Base-by-base conservation (phyloP, 371 early-diverging fungal genomes). In the Circinella minor region DNA sequence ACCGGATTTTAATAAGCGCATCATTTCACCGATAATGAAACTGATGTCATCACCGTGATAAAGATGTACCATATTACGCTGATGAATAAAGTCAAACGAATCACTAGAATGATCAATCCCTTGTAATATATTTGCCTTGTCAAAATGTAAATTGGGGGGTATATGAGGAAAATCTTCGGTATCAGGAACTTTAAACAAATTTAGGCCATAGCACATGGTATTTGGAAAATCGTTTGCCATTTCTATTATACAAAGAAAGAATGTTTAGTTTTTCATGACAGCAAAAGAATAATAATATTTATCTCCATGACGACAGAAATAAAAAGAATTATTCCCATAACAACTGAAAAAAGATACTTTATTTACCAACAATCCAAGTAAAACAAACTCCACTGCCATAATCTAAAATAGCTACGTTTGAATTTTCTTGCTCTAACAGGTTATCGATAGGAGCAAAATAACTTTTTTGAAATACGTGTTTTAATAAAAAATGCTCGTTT, bases 11-110 rank as follows among this genome's bases (percentile, higher is more conserved):
- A 73, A 65, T 14, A 80, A 51, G 37, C 82, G 74, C 34, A 70
- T 61, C 10, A 79, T 11, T 62, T 77, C 77, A 4, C 62, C 38
- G 57, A 79, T 39, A 36, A 79, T 57, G 36, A 51, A 71, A n/a
- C 59, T 15, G 2, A 79, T 43, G 46, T 76, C 76, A 37, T 77
- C 75, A 6, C 38, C 46, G 5, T 65, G 66, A 59, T 79, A 80
- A 14, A 69, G 63, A 20, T 48, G 34, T 17, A 69, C 70, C 79
- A 80, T 76, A 38, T 69, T 46, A 20, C 83, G 74, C 38, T 83
- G 83, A 60, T 80, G 78, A 11, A 76, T 67, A 72, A 61, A 81
- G 46, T 80, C 78, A 63, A 80, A 76, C 10, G 76, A 63, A n/a
- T 72, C 63, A 49, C 72, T 66, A 4, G 69, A 48, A 65, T 66